Evolutionary conservation across 192 early-diverging fungal species (phyloP).

Genomic region (Coemansia nantahalensis): DNA sequence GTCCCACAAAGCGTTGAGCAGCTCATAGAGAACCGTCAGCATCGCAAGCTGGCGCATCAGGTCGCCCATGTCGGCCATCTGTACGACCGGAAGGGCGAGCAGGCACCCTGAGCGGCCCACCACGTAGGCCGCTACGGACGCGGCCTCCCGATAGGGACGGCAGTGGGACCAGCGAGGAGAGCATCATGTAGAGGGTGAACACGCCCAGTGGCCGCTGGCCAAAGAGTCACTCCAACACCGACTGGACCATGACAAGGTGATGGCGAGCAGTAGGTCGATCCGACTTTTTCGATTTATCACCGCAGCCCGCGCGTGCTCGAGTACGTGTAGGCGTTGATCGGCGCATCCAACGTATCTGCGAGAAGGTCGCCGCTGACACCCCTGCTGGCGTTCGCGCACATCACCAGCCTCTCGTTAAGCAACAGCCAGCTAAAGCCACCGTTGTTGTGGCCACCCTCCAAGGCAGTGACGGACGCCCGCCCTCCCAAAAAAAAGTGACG

Average conservation of each 20-base stretch:
- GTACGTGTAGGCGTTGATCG: constrained; percentile 40
- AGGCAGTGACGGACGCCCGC: neutral
- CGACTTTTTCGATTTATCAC: constrained; percentile 16
- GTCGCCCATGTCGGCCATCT: constrained; percentile 31
- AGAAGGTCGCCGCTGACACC: constrained; percentile 2
- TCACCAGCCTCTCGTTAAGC: constrained; percentile 23
- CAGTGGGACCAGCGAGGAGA: constrained; percentile 11
- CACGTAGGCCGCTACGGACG: constrained; percentile 23
- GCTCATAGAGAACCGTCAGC: constrained; percentile 21
- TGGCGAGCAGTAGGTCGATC: constrained; percentile 14
- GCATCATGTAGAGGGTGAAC: constrained; percentile 24
- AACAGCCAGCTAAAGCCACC: constrained; percentile 30
- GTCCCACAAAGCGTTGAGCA: constrained; percentile 29
- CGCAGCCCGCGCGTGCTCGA: constrained; percentile 27
- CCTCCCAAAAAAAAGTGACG: too few relatives aligned
- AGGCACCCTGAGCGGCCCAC: constrained; percentile 30
- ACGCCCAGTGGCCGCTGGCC: constrained; percentile 34
- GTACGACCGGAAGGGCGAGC: constrained; percentile 23
- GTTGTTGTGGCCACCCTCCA: neutral
- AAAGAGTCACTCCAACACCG: constrained; percentile 11
- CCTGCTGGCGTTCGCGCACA: constrained; percentile 15
- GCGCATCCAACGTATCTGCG: constrained; percentile 33
- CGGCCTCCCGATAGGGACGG: constrained; percentile 3
- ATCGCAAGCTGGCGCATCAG: constrained; percentile 41
- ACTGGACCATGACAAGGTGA: constrained; percentile 2